Conservation (phyloP, 768 basidiomycete species). For the Tricholoma furcatifolium region DNA sequence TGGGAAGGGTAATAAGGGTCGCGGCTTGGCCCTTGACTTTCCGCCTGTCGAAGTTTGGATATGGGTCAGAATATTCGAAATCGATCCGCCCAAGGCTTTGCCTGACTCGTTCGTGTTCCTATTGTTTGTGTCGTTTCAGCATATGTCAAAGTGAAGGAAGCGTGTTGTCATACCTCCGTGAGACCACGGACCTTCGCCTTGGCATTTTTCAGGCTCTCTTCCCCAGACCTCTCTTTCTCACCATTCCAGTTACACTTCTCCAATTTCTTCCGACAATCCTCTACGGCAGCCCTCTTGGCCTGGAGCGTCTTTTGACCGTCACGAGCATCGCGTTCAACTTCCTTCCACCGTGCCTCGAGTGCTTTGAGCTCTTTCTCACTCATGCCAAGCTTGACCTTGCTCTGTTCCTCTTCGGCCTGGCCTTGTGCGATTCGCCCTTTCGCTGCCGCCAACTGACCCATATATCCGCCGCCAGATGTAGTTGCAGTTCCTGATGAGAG, state of each 20-base stretch:
- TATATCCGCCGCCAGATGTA: slow-evolving; percentile 83
- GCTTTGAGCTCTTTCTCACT: slow-evolving; percentile 74
- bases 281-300: slow-evolving; percentile 54
- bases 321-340: slow-evolving; percentile 79
- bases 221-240: slow-evolving; percentile 64
- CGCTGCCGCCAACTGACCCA: slow-evolving; percentile 93
- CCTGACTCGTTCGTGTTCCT: slow-evolving; percentile 72
- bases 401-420: slow-evolving; percentile 82
- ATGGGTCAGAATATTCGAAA: slow-evolving; percentile 80
- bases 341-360: slow-evolving; percentile 79
- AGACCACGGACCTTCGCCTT: slow-evolving; percentile 53
- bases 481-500: slow-evolving; percentile 68
- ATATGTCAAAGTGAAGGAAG: slow-evolving; percentile 9
- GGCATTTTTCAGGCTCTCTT: slow-evolving; percentile 49
- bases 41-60: slow-evolving; percentile 75
- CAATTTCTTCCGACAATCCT: slow-evolving; percentile 50
- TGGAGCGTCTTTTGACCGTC: slow-evolving; percentile 73
- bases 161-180: slow-evolving; percentile 57
- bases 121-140: not conserved
- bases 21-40: slow-evolving; percentile 94
- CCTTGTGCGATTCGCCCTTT: slow-evolving; percentile 73
- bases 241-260: slow-evolving; percentile 72
- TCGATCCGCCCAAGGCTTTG: slow-evolving; percentile 68
- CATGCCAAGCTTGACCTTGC: slow-evolving; percentile 71
- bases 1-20: slow-evolving; percentile 75